Evolutionary conservation across 768 basidiomycete species (phyloP).

Genomic region (Kwoniella dejecticola): DNA sequence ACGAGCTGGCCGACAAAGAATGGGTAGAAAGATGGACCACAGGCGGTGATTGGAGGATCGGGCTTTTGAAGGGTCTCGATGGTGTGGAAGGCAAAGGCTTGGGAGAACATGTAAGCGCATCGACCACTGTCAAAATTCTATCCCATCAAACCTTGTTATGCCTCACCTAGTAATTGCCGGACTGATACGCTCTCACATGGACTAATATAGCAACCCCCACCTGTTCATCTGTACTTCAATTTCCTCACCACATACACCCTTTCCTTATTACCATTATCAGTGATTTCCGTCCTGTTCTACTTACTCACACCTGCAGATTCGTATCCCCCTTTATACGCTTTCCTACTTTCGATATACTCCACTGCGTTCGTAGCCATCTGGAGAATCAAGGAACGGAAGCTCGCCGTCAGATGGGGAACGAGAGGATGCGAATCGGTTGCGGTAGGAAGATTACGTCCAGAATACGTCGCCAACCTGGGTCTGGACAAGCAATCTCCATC

Average conservation of each 20-base stretch:
- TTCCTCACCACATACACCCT: conserved; percentile 84
- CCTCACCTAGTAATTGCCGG: background rate
- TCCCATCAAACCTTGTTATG: too few species aligned
- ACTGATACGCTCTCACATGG: background rate
- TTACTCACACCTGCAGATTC: conserved; percentile 59
- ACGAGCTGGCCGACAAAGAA: conserved; percentile 60
- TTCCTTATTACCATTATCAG: conserved; percentile 73
- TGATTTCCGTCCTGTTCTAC: conserved; percentile 70
- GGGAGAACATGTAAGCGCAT: conserved; percentile 43
- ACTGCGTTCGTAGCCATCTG: conserved; percentile 87
- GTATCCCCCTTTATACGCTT: conserved; percentile 76
- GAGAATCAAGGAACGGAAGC: conserved; percentile 78
- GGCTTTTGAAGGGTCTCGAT: conserved; percentile 35
- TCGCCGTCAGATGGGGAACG: conserved; percentile 81
- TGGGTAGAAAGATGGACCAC: conserved; percentile 58
- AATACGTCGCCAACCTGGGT: conserved; percentile 48
- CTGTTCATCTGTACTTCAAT: conserved; percentile 65
- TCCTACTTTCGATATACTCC: conserved; percentile 77
- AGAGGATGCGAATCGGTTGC: conserved; percentile 60
- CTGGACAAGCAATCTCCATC: conserved; percentile 16
- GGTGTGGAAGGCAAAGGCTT: conserved; percentile 25
- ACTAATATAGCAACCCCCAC: conserved; percentile 42
- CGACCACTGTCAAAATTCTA: too few species aligned
- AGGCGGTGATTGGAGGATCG: conserved; percentile 52
- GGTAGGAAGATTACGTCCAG: conserved; percentile 44